A percentile compares a stretch with the other conserved stretches of the same genome.
These are phyloP conservation scores for Coemansia sp. DNA, from an alignment of 192 early-diverging fungal species.

Conservation along the genomic window DNA sequence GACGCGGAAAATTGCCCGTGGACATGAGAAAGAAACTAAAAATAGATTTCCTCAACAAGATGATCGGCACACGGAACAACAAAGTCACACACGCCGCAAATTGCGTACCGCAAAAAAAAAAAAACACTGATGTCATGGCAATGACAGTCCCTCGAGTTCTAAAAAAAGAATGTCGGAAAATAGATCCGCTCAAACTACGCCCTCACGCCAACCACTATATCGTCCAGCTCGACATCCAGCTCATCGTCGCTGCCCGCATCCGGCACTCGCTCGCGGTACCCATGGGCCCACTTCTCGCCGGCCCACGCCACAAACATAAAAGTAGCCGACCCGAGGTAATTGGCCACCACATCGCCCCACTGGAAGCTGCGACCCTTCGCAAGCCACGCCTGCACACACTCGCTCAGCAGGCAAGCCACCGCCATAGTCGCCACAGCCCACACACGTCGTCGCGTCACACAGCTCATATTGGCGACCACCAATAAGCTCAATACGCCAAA, in stretches of 20 bases:
- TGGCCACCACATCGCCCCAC: slow-evolving; percentile 38
- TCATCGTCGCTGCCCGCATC: slow-evolving; percentile 22
- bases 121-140: neutral
- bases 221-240: slow-evolving; percentile 48
- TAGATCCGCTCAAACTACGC: neutral
- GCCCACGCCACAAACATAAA: slow-evolving; percentile 48
- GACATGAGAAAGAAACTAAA: neutral
- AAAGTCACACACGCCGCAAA: neutral
- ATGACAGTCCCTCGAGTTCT: neutral
- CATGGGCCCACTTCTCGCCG: slow-evolving; percentile 30
- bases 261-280: neutral
- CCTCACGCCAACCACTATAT: slow-evolving; percentile 24
- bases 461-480: slow-evolving; percentile 4
- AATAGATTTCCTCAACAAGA: neutral
- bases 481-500: slow-evolving; percentile 36
- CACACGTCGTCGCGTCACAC: slow-evolving; percentile 27
- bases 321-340: slow-evolving; percentile 27
- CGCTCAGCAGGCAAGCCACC: slow-evolving; percentile 29
- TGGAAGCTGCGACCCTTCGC: slow-evolving; percentile 34
- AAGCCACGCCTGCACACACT: slow-evolving; percentile 30
- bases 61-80: neutral
- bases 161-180: slow-evolving; percentile 7
- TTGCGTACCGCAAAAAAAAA: neutral
- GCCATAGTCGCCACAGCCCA: slow-evolving; percentile 22
- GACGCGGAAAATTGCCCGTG: slow-evolving; percentile 3